Evolutionary conservation across 495 filamentous ascomycete genomes (phyloP).

Genomic region (Annulohypoxylon nitens): DNA sequence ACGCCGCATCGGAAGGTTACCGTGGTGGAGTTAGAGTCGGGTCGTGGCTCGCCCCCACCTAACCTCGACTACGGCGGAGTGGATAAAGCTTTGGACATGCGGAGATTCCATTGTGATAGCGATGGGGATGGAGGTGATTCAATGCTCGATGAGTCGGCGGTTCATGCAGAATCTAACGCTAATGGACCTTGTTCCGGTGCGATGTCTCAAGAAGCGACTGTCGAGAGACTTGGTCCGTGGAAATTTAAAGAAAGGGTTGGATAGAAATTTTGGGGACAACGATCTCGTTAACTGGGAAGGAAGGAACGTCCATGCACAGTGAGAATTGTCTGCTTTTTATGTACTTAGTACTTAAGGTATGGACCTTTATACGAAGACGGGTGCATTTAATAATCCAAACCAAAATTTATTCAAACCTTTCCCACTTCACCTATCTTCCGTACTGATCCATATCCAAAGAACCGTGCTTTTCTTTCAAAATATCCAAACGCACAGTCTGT

Average conservation of each 20-base stretch:
- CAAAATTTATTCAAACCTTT: no score
- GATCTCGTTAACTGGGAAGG: neutral
- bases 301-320: no score
- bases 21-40: conserved; percentile 37
- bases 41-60: neutral
- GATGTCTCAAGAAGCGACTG: conserved; percentile 17
- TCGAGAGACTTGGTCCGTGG: conserved; percentile 10
- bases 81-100: neutral
- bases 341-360: no score
- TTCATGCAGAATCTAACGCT: conserved; percentile 1
- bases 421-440: no score
- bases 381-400: no score
- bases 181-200: neutral
- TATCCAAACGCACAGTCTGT: no score
- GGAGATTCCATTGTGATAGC: neutral
- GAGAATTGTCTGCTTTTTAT: no score
- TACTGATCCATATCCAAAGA: no score
- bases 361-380: no score
- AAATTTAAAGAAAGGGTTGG: neutral
- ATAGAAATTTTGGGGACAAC: neutral
- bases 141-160: conserved; percentile 10
- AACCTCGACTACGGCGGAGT: neutral
- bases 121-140: neutral
- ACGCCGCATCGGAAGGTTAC: conserved; percentile 46
- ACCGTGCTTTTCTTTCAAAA: no score